A percentile compares a stretch with the other conserved stretches of the same genome.
Conservation (phyloP, 140 eudicot genomes). For the Oenanthe javanica region DNA sequence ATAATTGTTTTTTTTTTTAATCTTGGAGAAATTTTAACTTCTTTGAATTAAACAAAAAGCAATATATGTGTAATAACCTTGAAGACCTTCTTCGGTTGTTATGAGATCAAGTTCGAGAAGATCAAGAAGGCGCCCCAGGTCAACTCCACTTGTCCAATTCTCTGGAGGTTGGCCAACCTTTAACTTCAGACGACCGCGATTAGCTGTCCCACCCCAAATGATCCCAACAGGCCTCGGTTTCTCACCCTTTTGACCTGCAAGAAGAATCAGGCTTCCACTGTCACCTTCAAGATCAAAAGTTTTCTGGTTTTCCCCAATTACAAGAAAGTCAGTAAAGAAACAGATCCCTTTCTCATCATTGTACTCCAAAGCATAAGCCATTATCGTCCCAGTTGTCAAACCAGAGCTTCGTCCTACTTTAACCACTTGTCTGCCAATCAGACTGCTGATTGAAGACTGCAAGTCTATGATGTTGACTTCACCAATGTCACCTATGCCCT, state of each 20-base stretch:
- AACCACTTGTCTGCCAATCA: constrained; percentile 72
- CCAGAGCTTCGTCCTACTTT: constrained; percentile 96
- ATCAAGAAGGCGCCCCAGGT: constrained; percentile 92
- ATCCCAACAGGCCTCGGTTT: constrained; percentile 83
- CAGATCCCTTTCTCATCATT: constrained; percentile 87
- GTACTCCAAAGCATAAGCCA: constrained; percentile 87
- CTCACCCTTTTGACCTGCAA: constrained; percentile 50
- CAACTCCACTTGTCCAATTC: constrained; percentile 98
- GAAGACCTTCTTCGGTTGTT: constrained; percentile 47
- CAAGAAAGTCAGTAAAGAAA: constrained; percentile 78
- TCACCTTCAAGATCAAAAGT: constrained; percentile 96
- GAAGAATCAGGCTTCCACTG: constrained; percentile 82
- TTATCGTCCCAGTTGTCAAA: constrained; percentile 70
- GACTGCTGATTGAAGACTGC: constrained; percentile 61
- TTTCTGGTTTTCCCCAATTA: constrained; percentile 82
- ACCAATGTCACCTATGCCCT: constrained; percentile 78
- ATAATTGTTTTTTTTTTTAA: background rate
- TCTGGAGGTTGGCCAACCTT: constrained; percentile 85
- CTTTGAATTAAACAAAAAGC: background rate
- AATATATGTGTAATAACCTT: constrained; percentile 28
- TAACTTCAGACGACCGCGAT: constrained; percentile 76
- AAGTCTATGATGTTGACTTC: constrained; percentile 63
- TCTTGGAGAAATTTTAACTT: background rate
- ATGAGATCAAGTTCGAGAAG: constrained; percentile 87
- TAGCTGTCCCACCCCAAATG: constrained; percentile 99